Base-by-base conservation (phyloP, 352 stramenopile species). In the Globisporangium heterothallicum region DNA sequence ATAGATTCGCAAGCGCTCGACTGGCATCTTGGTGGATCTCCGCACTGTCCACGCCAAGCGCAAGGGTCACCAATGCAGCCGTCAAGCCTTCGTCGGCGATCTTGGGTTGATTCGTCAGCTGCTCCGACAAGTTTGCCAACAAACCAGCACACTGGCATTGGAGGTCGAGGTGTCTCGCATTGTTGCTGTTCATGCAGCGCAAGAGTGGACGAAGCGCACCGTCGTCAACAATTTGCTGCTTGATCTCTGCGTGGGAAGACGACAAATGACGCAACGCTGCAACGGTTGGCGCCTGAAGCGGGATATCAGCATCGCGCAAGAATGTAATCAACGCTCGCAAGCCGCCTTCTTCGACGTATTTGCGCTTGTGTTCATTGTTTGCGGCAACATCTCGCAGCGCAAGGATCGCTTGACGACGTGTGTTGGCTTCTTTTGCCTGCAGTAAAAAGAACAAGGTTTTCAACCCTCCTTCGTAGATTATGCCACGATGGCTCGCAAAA, bases 1-100 rank as follows among this genome's bases (percentile, higher is more conserved):
- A 90, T 14, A 98, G 52, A 56, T 98, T 98, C 4, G 94, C 94
- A 12, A 99, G 64, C 7, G 89, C 68, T 9, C 94, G 80, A 24
- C 85, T 85, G 34, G 93, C 88, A 59, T 98, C 96, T 70, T 98
- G 94, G 42, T 96, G 86, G 29, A 98, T 96, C 64, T 99, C 94
- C 7, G 81, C 71, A 61, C 94, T 88, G 24, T 96, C 83, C 21
- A 82, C 74, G 0, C 64, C 56, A 4, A 74, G 54, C 1, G 76
- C 72, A 34, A 99, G 74, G 24, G 70, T 49, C 35, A 94, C 79
- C 8, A 98, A 68, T 7, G 86, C 84, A 6, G 75, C 63, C 4
- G 95, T 86, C 26, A 92, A 68, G 1, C 86, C 90, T 71, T 97
- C 85, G 49, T 95, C 84, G 29, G 98, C 83, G 68, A 99, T 97